Evolutionary conservation across 352 stramenopile genomes (phyloP).

Genomic region (Globisporangium ultimum): DNA sequence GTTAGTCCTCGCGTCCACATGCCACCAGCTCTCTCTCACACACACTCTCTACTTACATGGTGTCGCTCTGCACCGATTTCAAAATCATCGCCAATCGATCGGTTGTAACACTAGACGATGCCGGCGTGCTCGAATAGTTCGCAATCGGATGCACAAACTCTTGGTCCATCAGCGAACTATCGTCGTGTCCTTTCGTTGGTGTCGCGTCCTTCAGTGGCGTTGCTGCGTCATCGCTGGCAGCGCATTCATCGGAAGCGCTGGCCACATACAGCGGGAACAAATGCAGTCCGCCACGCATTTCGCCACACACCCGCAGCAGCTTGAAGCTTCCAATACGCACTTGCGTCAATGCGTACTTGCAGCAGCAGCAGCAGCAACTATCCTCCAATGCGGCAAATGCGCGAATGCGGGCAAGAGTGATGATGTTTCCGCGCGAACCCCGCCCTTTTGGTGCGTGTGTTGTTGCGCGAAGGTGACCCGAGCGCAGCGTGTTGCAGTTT

Average conservation of each 20-base stretch:
- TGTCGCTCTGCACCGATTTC: conserved; percentile 22
- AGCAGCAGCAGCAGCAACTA: background rate
- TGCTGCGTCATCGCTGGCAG: conserved; percentile 11
- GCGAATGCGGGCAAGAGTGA: conserved; percentile 7
- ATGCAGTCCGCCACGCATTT: conserved; percentile 54
- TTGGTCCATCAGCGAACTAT: background rate
- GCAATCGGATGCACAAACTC: background rate
- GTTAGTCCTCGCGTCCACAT: no score
- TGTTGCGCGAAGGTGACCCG: conserved; percentile 17
- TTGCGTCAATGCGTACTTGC: background rate
- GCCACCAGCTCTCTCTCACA: background rate
- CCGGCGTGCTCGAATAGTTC: background rate
- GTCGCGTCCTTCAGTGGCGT: background rate
- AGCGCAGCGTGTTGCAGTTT: conserved; percentile 11
- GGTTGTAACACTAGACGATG: background rate
- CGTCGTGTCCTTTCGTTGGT: background rate
- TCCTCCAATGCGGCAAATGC: conserved; percentile 9
- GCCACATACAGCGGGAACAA: conserved; percentile 47
- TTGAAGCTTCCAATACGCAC: no score
- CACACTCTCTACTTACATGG: conserved; percentile 27
- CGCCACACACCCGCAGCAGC: background rate
- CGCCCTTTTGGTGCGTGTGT: conserved; percentile 21
- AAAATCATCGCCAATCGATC: conserved; percentile 43
- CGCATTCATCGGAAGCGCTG: conserved; percentile 22
- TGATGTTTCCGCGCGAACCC: conserved; percentile 1